Evolutionary conservation across 2,329 filamentous ascomycete species (phyloP).

Genomic region (Penicillium paneum): DNA sequence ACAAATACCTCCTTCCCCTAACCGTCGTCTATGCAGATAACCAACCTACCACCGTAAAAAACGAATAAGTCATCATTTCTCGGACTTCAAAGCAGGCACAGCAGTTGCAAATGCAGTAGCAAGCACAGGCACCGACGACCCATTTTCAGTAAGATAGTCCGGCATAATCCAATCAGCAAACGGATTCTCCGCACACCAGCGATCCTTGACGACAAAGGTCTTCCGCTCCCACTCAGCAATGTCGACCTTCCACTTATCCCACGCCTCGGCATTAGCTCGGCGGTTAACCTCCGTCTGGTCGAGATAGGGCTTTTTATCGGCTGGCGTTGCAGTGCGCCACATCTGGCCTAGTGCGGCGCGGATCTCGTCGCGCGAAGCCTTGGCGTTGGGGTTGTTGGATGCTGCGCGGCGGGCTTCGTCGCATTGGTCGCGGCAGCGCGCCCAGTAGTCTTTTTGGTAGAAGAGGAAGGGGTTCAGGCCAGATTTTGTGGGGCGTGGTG

Average conservation of each 20-base stretch:
- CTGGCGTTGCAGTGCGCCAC: slow-evolving; percentile 76
- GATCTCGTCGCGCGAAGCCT: slow-evolving; percentile 68
- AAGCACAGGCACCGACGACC: slow-evolving; percentile 4
- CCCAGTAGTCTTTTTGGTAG: slow-evolving; percentile 75
- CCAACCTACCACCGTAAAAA: not conserved
- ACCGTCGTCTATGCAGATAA: not conserved
- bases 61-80: not conserved
- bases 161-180: slow-evolving; percentile 32
- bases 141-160: not conserved
- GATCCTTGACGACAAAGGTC: slow-evolving; percentile 39
- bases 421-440: slow-evolving; percentile 60
- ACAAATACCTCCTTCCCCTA: not conserved
- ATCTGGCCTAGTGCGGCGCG: slow-evolving; percentile 81
- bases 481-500: slow-evolving; percentile 67
- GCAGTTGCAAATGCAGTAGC: not conserved
- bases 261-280: slow-evolving; percentile 60
- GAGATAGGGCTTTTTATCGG: slow-evolving; percentile 72
- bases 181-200: slow-evolving; percentile 40
- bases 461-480: slow-evolving; percentile 83
- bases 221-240: slow-evolving; percentile 52
- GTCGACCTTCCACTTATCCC: slow-evolving; percentile 68
- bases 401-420: slow-evolving; percentile 65
- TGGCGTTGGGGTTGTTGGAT: slow-evolving; percentile 65
- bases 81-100: not conserved
- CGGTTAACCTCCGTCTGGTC: slow-evolving; percentile 71